Conservation (phyloP, 2,329 filamentous ascomycete genomes). For the Bertia moriformis region DNA sequence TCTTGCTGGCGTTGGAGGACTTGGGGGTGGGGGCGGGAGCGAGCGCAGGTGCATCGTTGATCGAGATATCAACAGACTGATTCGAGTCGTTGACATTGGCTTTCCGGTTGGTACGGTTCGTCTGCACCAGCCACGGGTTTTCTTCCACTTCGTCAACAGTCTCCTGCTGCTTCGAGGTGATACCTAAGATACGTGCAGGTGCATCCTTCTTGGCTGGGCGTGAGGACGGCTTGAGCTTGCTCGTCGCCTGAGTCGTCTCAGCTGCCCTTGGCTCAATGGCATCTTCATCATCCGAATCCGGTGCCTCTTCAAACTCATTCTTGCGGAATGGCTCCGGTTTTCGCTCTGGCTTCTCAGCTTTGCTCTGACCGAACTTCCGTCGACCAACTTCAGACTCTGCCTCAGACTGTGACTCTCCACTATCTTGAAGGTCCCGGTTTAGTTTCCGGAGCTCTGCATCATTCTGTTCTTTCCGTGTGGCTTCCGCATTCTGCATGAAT, state of each 20-base stretch:
- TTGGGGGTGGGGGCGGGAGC: neutral
- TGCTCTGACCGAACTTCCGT: neutral
- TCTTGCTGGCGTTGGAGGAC: neutral
- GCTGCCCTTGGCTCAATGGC: too few relatives aligned
- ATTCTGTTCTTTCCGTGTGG: constrained; percentile 39
- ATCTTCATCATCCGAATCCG: constrained; percentile 15
- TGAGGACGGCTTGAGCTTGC: neutral
- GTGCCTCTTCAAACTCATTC: constrained; percentile 4
- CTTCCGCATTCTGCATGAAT: constrained; percentile 54
- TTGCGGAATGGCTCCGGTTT: neutral
- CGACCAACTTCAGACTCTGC: constrained; percentile 1
- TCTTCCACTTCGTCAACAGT: neutral
- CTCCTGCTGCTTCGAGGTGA: neutral
- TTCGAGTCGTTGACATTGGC: neutral
- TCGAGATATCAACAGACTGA: neutral
- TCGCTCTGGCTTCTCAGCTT: neutral
- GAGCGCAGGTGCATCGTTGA: neutral
- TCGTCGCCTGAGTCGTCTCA: neutral
- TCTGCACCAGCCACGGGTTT: constrained; percentile 1
- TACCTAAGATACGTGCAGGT: neutral
- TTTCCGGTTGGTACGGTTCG: neutral
- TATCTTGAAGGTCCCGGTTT: neutral
- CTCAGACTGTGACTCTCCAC: constrained; percentile 4
- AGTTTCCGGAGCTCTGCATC: constrained; percentile 31
- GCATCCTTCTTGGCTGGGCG: neutral